Base-by-base conservation (phyloP, 2,329 filamentous ascomycete species). In the Calonectria ilicicola region DNA sequence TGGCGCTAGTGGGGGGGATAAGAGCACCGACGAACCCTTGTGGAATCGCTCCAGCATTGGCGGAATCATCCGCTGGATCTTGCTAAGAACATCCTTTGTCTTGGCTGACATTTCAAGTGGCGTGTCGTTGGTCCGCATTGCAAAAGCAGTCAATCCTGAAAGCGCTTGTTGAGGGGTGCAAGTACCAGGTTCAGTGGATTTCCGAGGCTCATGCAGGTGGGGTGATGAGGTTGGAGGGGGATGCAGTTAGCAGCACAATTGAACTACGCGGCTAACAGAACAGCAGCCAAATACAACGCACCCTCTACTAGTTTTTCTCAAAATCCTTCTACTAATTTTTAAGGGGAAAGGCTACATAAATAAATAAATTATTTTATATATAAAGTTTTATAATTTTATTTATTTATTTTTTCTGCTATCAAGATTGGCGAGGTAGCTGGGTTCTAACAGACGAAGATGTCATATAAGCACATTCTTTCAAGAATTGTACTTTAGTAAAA, bases 1-100 rank as follows among this genome's bases (percentile, higher is more conserved):
- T 42, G 56, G 63, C 53, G 67, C 46, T 32, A 32, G 29, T 32
- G 29, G 56, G 44, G 47, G 68, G 15, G 27, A 32, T 12, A 19
- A 44, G 56, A 44, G 44, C 56, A 47, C 44, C 17, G 38, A 72
- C 85, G 60, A 82, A 95, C 96, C 97, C 89, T 99, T 99, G 86
- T 98, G 97, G 82, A 98, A 98, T 81, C 91, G 94, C 82, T 97
- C 94, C 67, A 98, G 90, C 95, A 99, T 95, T 14, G 97, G 97
- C 76, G 97, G 97, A 72, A 99, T 91, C 87, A 99, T 93, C 82
- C 93, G 95, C 88, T 93, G 94, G 81, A 96, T 95, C 84, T 94
- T 96, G 77, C 88, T 86, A 70, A 99, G 87, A 66, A 98, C 87
- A 78, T 94, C 92, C 84, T 92, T 94, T 26, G 95, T 95, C 29